Conservation (phyloP, 2,329 filamentous ascomycete species). For the Pseudodiploospora longispora region DNA sequence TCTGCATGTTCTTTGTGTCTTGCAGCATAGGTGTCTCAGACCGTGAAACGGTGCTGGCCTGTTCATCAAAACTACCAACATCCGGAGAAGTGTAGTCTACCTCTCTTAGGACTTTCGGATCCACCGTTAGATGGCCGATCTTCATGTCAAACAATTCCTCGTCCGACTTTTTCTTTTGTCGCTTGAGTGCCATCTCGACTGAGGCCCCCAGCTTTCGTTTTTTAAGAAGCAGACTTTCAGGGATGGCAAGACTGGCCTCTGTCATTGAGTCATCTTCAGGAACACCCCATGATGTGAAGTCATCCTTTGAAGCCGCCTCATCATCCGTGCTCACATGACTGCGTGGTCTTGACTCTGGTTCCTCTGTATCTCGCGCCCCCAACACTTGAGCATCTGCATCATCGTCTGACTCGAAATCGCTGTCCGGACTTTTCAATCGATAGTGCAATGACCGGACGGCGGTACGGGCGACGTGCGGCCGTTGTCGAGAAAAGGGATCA, state of each 20-base stretch:
- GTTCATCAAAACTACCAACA: conserved; percentile 36
- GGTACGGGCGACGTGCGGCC: conserved; percentile 47
- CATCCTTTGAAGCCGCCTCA: conserved; percentile 40
- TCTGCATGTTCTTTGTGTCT: conserved; percentile 45
- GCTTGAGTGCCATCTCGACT: conserved; percentile 64
- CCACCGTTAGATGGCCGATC: conserved; percentile 43
- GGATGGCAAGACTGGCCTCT: conserved; percentile 60
- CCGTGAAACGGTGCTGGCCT: conserved; percentile 31
- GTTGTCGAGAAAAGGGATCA: conserved; percentile 58
- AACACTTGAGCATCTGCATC: conserved; percentile 51
- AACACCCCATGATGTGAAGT: conserved; percentile 37
- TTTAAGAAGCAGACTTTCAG: conserved; percentile 45
- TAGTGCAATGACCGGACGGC: conserved; percentile 76
- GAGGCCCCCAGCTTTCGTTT: conserved; percentile 68
- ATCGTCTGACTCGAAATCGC: conserved; percentile 81
- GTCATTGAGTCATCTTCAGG: conserved; percentile 60
- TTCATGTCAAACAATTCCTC: conserved; percentile 68
- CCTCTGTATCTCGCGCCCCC: conserved; percentile 71
- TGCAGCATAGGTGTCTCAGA: conserved; percentile 38
- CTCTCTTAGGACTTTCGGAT: conserved; percentile 37
- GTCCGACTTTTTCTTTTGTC: conserved; percentile 72
- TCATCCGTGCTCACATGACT: conserved; percentile 65
- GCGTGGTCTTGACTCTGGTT: conserved; percentile 71
- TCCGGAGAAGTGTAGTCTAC: conserved; percentile 44
- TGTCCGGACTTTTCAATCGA: conserved; percentile 51